Evolutionary conservation across 2,329 filamentous ascomycete genomes (phyloP), one percentile per base, ranked within the genome.

Genomic region (Pseudogymnoascus sp.): DNA sequence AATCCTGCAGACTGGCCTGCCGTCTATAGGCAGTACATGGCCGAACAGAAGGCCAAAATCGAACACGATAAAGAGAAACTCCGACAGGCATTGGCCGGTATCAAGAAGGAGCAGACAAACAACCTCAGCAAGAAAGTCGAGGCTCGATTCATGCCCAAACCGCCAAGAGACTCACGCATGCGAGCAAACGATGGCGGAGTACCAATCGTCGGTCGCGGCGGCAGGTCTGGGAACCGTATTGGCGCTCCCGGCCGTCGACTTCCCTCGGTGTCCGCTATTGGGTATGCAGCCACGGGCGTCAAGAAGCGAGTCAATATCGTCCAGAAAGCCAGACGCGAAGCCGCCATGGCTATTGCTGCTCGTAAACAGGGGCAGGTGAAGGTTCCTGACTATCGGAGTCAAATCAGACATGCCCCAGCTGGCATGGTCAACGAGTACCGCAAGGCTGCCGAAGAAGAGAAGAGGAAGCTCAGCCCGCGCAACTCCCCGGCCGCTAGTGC

Each of bases 1-100:
- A 81, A 90, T 65, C 84, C 87, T 0, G 78, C 78, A 36, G 85
- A 85, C 64, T 97, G 92, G 92, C 85, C 87, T 71, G 85, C 87
- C 61, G 80, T 95, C 12, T 97, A 95, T 76, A 78, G 81, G 66
- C 84, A 85, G 65, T 87, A 92, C 70, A 80, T 83, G 66, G 78
- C 77, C 42, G 78, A 87, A 65, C 81, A 85, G 37, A 77, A 83
- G 35, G 75, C 79, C 60, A 79, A 83, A 60, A 79, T 87, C 6
- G 78, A 79, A 4, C 77, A 78, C 21, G 86, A 87, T 66, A 80
- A 84, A 63, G 80, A 79, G 63, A 78, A 78, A 60, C 77, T 91
- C 5, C 61, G 66, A 62, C 82, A 78, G 68, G 78, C 78, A 55
- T 80, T 82, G 42, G 79, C 80, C 12, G 82, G 79, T 12, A 78